phyloP scores from a whole-genome alignment of 208 protist species.

The Crithidia expoeki region DNA sequence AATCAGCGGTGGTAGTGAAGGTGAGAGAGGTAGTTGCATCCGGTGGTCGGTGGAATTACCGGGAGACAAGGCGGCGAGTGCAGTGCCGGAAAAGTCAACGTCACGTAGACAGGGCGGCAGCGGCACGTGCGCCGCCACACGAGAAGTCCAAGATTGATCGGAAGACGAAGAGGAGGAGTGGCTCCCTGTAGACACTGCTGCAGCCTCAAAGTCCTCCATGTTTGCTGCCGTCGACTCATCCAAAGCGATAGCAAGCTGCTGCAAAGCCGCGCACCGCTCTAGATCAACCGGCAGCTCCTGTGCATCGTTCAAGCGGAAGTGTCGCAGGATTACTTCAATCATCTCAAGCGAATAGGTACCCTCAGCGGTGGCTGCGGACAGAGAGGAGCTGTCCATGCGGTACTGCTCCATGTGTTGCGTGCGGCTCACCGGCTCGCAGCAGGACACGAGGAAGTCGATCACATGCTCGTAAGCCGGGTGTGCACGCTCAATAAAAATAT shows the following conservation, averaged over 20 bases:
- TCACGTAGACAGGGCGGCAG: slow-evolving; percentile 19
- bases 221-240: slow-evolving; percentile 22
- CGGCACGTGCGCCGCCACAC: not conserved
- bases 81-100: slow-evolving; percentile 20
- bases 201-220: not conserved
- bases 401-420: slow-evolving; percentile 86
- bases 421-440: slow-evolving; percentile 89
- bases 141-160: not conserved
- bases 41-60: not conserved
- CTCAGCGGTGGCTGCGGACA: slow-evolving; percentile 84
- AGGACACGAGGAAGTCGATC: slow-evolving; percentile 85
- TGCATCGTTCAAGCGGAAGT: slow-evolving; percentile 66
- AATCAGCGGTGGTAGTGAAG: not conserved
- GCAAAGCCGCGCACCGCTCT: slow-evolving; percentile 42
- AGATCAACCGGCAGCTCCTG: slow-evolving; percentile 72
- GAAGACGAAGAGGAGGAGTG: not conserved
- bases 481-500: slow-evolving; percentile 72
- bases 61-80: slow-evolving; percentile 11
- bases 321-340: slow-evolving; percentile 78
- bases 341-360: slow-evolving; percentile 87
- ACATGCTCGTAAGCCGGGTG: slow-evolving; percentile 79
- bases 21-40: not conserved
- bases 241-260: slow-evolving; percentile 32
- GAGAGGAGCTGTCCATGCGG: slow-evolving; percentile 69
- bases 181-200: not conserved